These are phyloP conservation scores for Paecilomyces formosus DNA, from an alignment of 2,329 filamentous ascomycete genomes.

Conservation along the genomic window DNA sequence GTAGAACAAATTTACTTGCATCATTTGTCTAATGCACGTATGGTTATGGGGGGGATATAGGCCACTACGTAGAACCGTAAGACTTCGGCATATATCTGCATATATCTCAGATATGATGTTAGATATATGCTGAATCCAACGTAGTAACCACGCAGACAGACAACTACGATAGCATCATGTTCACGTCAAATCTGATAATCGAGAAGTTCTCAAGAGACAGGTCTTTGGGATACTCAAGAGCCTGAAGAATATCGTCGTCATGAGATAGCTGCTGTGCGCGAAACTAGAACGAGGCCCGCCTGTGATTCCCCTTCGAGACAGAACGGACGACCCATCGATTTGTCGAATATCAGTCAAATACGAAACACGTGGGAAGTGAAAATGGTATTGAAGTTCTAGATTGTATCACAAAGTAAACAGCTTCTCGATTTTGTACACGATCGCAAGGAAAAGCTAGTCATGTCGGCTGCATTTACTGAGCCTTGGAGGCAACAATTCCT, in stretches of 20 bases:
- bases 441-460: constrained; percentile 23
- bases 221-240: neutral
- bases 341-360: constrained; percentile 1
- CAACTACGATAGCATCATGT: neutral
- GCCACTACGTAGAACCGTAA: neutral
- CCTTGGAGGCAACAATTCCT: constrained; percentile 35
- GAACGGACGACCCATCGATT: neutral
- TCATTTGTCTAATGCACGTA: neutral
- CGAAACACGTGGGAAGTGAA: constrained; percentile 10
- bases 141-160: neutral
- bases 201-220: neutral
- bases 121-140: neutral
- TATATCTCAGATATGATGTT: neutral
- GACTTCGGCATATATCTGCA: neutral
- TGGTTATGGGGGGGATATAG: neutral
- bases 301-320: neutral
- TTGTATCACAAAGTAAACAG: constrained; percentile 20
- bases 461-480: constrained; percentile 27
- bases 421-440: constrained; percentile 35
- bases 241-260: neutral
- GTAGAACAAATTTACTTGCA: neutral
- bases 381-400: constrained; percentile 26
- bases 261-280: neutral
- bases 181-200: neutral
- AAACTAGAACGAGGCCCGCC: neutral